These are phyloP conservation scores for Xylariaceae sp. DNA, from an alignment of 2,329 filamentous ascomycete genomes.

Conservation along the genomic window DNA sequence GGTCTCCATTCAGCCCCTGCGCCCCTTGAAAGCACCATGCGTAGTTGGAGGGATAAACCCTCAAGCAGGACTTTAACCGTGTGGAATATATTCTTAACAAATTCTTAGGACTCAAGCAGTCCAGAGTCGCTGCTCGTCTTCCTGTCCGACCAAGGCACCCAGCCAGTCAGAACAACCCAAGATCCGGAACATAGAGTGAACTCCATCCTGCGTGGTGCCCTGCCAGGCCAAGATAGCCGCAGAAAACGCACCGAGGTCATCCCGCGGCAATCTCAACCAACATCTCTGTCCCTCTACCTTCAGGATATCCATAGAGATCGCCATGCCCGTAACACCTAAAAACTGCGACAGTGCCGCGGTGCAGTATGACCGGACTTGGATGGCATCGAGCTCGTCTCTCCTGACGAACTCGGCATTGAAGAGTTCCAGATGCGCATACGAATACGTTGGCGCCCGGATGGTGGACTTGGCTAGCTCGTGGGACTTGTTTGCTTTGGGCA, in stretches of 20 bases:
- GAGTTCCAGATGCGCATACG: slow-evolving; percentile 54
- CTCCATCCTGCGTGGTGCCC: slow-evolving; percentile 39
- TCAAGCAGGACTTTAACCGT: neutral
- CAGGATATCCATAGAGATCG: slow-evolving; percentile 66
- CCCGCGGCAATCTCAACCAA: slow-evolving; percentile 60
- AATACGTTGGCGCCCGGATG: slow-evolving; percentile 47
- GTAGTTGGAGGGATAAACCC: neutral
- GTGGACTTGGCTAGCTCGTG: slow-evolving; percentile 48
- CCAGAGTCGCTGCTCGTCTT: slow-evolving; percentile 47
- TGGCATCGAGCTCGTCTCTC: slow-evolving; percentile 46
- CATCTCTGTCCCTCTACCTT: slow-evolving; percentile 50
- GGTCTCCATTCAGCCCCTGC: neutral
- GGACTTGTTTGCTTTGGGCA: slow-evolving; percentile 33
- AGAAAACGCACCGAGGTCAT: slow-evolving; percentile 55
- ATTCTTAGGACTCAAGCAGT: slow-evolving; percentile 31
- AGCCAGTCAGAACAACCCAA: slow-evolving; percentile 60
- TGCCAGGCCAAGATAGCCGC: slow-evolving; percentile 63
- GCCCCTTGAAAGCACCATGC: neutral
- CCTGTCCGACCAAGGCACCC: slow-evolving; percentile 50
- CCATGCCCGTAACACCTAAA: slow-evolving; percentile 62
- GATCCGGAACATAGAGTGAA: slow-evolving; percentile 50
- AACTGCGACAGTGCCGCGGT: slow-evolving; percentile 61
- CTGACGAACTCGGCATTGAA: slow-evolving; percentile 29
- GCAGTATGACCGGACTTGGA: slow-evolving; percentile 60
- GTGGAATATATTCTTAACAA: neutral